Base-by-base conservation (phyloP, 179 eudicot species). In the Spinacia oleracea region DNA sequence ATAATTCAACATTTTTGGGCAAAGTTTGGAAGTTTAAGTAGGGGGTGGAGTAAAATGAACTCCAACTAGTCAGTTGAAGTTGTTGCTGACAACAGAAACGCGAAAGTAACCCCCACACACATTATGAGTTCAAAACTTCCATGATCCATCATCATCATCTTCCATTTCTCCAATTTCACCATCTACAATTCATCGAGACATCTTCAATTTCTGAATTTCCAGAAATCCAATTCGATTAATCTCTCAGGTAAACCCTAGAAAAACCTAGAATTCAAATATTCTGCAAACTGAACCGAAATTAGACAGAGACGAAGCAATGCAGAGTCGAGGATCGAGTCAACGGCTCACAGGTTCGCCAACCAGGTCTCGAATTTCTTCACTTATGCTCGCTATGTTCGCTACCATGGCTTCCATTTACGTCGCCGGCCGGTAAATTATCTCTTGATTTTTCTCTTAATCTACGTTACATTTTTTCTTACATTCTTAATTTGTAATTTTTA, bases 341-440 rank as follows among this genome's bases (percentile, higher is more conserved):
- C 91, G 90, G 83, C 88, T 82, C 72, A 46, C 87, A 23, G 86
- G 70, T 55, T 79, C 86, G 75, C 85, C 76, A 40, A 84, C 87
- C 45, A 70, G 90, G 80, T 89, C 91, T 78, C 90, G 88, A 50
- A 70, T 90, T 70, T 84, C 89, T 0, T 63, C 81, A 74, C 86
- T 92, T 16, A 60, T 92, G 84, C 87, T 93, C 63, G 83, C 91
- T 8, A 93, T 92, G 98, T 85, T 92, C 74, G 98, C 98, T 74
- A 85, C 95, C 55, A 89, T 92, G 95, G 93, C 98, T 65, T 79
- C 95, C 71, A 25, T 93, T 50, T 93, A 92, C 72, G 93, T 93
- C 35, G 98, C 97, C 71, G 91, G 91, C 78, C 76, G 98, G 97
- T 93, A 79, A 79, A 50, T 80, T 12, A 53, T 53, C 38, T 48